Evolutionary conservation across 257 asterid species (phyloP).

Genomic region (Gentiana straminea): DNA sequence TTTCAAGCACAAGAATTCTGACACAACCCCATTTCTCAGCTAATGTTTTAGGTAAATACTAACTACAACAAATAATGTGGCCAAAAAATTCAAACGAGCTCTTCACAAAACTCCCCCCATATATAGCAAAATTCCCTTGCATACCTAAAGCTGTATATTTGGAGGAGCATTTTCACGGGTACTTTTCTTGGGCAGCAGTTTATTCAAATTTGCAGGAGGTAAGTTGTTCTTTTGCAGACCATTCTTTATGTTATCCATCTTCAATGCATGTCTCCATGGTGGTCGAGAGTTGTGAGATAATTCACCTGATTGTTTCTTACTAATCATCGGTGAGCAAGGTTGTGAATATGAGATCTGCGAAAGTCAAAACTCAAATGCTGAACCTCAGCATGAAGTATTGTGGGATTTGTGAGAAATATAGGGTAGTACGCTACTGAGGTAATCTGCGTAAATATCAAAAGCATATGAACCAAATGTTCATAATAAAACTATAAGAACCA

Average conservation of each 20-base stretch:
- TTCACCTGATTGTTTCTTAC: constrained; percentile 27
- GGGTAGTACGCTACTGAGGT: too few species aligned
- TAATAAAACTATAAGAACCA: too few species aligned
- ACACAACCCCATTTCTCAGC: too few species aligned
- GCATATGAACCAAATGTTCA: too few species aligned
- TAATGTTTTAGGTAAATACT: too few species aligned
- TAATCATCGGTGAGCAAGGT: constrained; percentile 22
- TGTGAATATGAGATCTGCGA: constrained; percentile 28
- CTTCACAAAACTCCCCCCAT: too few species aligned
- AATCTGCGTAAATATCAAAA: too few species aligned
- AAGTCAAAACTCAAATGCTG: neutral
- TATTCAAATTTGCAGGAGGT: constrained; percentile 20
- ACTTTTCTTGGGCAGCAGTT: constrained; percentile 18
- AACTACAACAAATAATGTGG: too few species aligned
- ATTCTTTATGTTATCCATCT: constrained; percentile 27
- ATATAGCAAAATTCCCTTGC: neutral
- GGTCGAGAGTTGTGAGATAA: constrained; percentile 36
- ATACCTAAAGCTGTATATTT: constrained; percentile 32
- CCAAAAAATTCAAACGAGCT: too few species aligned
- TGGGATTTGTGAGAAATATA: too few species aligned
- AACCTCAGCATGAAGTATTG: neutral
- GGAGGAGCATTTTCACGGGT: constrained; percentile 51
- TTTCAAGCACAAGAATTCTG: too few species aligned
- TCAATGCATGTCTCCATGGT: constrained; percentile 49
- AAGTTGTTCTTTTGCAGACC: constrained; percentile 18